A percentile compares a stretch with the other conserved stretches of the same genome.
These are phyloP conservation scores for Acanthamoeba healyi DNA, from an alignment of 208 protist genomes.

Conservation along the genomic window DNA sequence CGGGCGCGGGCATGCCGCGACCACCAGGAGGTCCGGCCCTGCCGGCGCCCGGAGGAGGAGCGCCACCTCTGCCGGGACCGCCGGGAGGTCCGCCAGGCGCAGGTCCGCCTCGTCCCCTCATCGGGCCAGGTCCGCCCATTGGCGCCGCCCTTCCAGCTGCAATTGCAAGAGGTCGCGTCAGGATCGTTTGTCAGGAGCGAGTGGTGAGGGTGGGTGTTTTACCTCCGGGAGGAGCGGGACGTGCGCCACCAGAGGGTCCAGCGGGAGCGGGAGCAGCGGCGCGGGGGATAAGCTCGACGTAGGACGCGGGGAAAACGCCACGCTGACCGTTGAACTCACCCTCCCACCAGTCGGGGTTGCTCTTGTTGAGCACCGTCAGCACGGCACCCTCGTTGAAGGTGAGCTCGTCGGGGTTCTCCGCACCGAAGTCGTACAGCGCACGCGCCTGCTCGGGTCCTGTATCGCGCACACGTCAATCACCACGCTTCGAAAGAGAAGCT, in stretches of 20 bases:
- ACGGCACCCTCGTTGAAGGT: constrained; percentile 40
- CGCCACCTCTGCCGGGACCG: not conserved
- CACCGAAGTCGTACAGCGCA: constrained; percentile 51
- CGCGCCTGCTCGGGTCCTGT: constrained; percentile 11
- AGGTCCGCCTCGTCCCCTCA: too few relatives aligned
- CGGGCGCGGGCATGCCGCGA: not conserved
- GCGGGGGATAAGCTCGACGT: not conserved
- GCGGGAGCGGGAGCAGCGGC: not conserved
- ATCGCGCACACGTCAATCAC: not conserved
- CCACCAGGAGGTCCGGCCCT: not conserved
- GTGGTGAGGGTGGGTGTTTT: too few relatives aligned
- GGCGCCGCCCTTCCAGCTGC: not conserved
- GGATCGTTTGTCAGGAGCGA: too few relatives aligned
- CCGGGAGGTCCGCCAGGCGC: too few relatives aligned
- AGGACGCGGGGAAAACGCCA: constrained; percentile 40
- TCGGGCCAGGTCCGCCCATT: not conserved
- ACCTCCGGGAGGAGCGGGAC: not conserved
- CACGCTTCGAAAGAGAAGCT: not conserved
- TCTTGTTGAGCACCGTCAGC: constrained; percentile 26
- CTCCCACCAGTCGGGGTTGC: constrained; percentile 53
- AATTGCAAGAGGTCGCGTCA: too few relatives aligned
- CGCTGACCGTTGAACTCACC: constrained; percentile 54
- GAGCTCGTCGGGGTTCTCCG: constrained; percentile 31
- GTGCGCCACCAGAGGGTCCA: not conserved
- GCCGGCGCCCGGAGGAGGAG: too few relatives aligned